A percentile compares a stretch with the other conserved stretches of the same genome.
phyloP scores from a whole-genome alignment of 257 asterid genomes.

The Catharanthus roseus region DNA sequence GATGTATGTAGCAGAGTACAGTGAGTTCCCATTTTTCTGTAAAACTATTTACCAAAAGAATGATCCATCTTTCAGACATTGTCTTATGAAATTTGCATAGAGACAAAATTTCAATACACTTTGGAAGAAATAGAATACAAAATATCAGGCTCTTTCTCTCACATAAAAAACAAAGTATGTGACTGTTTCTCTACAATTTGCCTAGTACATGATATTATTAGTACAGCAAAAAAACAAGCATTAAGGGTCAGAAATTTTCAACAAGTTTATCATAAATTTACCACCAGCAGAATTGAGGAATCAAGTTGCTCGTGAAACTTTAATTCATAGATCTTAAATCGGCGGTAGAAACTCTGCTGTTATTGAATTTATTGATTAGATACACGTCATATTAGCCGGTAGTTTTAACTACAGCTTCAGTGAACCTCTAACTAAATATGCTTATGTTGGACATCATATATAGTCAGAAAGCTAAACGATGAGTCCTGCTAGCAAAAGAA shows the following conservation, averaged over 20 bases:
- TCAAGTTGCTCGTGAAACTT: background rate
- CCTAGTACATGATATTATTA: background rate
- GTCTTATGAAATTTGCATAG: background rate
- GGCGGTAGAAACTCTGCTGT: background rate
- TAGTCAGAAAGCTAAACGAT: background rate
- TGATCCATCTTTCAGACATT: background rate
- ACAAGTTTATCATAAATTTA: background rate
- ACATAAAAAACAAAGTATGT: background rate
- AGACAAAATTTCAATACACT: background rate
- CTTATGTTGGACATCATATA: background rate
- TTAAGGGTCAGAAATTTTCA: background rate
- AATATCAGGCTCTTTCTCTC: background rate
- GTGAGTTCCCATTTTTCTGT: constrained; percentile 7
- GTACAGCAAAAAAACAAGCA: background rate
- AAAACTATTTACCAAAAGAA: background rate
- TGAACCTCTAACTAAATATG: background rate
- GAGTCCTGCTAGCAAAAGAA: background rate
- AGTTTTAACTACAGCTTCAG: background rate
- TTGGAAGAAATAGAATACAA: background rate
- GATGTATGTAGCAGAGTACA: background rate
- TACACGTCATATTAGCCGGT: background rate
- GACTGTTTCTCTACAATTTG: too few relatives aligned
- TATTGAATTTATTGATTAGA: background rate
- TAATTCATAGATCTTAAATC: background rate
- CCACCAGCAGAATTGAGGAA: background rate